Base-by-base conservation (phyloP, 2,329 filamentous ascomycete species). In the Colletotrichum sp. region DNA sequence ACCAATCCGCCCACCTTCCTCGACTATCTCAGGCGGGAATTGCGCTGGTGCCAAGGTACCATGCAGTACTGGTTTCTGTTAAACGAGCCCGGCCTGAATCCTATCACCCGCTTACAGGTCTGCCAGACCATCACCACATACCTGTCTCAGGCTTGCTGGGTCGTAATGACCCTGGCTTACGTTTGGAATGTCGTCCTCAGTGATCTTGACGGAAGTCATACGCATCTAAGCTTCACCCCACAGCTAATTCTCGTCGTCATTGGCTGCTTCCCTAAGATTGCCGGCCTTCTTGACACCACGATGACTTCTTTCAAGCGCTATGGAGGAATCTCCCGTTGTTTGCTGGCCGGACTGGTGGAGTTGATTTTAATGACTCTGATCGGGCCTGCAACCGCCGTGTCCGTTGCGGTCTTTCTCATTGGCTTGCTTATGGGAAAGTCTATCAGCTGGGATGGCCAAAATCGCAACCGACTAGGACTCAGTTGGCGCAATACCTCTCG, bases 151-250 rank as follows among this genome's bases (percentile, higher is more conserved):
- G 44, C 44, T 52, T 52, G n/a, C 10, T 52, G n/a, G 44, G 44
- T 21, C 2, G n/a, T 21, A 2, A 52, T 21, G 44, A 21, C 6
- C 6, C 6, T 52, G 44, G 39, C 18, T 0, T n/a, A n/a, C 12
- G 1, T 52, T 5, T 52, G 10, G 10, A 52, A 52, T 5, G n/a
- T 21, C n/a, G 2, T 10, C 0, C n/a, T n/a, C 6, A 1, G 6
- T 21, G 44, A 12, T 2, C 2, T 49, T 13, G 44, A 2, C 1
- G 9, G 10, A 12, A 21, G 15, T 6, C 18, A 49, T 10, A 13
- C 6, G 7, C 10, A 21, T 49, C n/a, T 21, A 12, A 1, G n/a
- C 44, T 49, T 49, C 4, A 21, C 10, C 1, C n/a, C 44, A 3
- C n/a, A 52, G n/a, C 10, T 7, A 0, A 21, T 21, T 52, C 44